phyloP scores from a whole-genome alignment of 2,329 filamentous ascomycete species.

The Ascomycota sp. region DNA sequence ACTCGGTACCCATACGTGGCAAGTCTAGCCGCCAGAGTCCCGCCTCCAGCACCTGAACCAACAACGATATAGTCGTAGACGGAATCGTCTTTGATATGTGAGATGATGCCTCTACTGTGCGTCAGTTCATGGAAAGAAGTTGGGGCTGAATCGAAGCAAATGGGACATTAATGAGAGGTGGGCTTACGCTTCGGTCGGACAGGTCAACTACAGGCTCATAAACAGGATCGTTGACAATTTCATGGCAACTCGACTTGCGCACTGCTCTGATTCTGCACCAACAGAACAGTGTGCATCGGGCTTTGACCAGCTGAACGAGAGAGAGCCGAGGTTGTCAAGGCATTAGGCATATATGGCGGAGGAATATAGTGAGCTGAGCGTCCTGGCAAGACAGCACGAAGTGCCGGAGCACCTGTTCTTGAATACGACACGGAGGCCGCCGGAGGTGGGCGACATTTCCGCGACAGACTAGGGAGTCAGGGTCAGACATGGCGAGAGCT shows the following conservation, averaged over 20 bases:
- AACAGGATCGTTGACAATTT: background rate
- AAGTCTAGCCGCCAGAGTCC: slow-evolving; percentile 34
- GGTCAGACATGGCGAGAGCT: too few species aligned
- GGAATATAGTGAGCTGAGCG: too few species aligned
- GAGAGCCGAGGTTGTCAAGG: too few species aligned
- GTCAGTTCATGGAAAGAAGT: background rate
- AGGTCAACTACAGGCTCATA: background rate
- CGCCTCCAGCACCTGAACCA: slow-evolving; percentile 38
- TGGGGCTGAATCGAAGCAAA: background rate
- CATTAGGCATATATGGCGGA: too few species aligned
- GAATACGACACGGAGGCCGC: too few species aligned
- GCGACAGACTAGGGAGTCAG: too few species aligned
- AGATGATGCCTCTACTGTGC: background rate
- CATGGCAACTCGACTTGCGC: background rate
- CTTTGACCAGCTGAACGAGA: too few species aligned
- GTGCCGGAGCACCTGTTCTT: too few species aligned
- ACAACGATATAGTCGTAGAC: slow-evolving; percentile 38
- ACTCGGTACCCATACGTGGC: slow-evolving; percentile 37
- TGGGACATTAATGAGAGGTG: background rate
- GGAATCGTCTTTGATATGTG: background rate
- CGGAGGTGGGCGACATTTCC: too few species aligned
- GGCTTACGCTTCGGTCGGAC: background rate
- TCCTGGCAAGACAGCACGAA: too few species aligned
- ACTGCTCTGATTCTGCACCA: background rate
- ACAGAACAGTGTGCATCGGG: too few species aligned